phyloP scores from a whole-genome alignment of 371 early-diverging fungal species.

The Apophysomyces sp. region DNA sequence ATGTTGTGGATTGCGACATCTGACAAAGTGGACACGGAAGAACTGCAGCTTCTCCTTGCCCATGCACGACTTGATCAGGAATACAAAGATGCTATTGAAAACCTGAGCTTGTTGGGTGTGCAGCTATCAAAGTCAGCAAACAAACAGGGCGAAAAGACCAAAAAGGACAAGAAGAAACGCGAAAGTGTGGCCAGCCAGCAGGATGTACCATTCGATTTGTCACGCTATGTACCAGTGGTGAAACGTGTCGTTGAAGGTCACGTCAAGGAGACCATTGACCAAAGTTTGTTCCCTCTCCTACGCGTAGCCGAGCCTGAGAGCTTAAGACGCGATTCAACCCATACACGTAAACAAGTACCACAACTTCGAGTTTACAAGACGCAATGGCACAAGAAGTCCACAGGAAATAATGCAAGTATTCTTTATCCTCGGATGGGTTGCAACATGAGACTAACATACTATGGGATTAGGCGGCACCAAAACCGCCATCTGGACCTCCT shows the following conservation, averaged over 20 bases:
- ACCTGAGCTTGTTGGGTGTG: slow-evolving; percentile 71
- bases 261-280: slow-evolving; percentile 58
- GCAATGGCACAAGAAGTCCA: slow-evolving; percentile 58
- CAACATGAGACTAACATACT: background rate
- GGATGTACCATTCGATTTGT: slow-evolving; percentile 64
- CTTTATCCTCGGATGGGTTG: too few relatives aligned
- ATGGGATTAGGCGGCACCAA: slow-evolving; percentile 35
- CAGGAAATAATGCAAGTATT: slow-evolving; percentile 21
- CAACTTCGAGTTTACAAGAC: slow-evolving; percentile 52
- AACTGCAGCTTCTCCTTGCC: slow-evolving; percentile 68
- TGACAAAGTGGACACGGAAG: slow-evolving; percentile 61
- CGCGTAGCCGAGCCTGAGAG: slow-evolving; percentile 49
- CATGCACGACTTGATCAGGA: slow-evolving; percentile 74
- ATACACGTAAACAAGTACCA: slow-evolving; percentile 30
- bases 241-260: slow-evolving; percentile 62
- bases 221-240: slow-evolving; percentile 69
- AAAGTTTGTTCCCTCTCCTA: slow-evolving; percentile 58
- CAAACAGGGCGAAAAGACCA: slow-evolving; percentile 38
- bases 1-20: slow-evolving; percentile 82
- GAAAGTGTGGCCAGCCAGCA: slow-evolving; percentile 31
- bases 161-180: slow-evolving; percentile 42
- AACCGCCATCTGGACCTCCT: slow-evolving; percentile 53
- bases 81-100: slow-evolving; percentile 77
- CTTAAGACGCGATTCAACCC: slow-evolving; percentile 25
- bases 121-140: slow-evolving; percentile 49